A percentile compares a stretch with the other conserved stretches of the same genome.
phyloP scores from a whole-genome alignment of 2,329 filamentous ascomycete species.

The Colletotrichum cordylinicola region DNA sequence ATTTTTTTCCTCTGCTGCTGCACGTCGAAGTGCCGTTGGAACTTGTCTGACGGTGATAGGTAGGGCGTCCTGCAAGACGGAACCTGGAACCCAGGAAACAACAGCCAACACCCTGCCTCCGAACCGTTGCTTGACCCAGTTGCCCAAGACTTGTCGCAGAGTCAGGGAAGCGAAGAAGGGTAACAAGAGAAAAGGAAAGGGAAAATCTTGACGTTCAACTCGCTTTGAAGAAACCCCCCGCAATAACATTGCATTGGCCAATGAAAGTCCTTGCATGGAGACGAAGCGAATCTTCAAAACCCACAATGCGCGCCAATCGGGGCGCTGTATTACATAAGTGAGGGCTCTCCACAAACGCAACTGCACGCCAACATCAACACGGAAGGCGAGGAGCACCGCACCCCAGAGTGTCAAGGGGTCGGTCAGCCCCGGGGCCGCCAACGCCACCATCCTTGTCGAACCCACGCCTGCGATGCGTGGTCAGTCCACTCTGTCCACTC shows the following conservation, averaged over 20 bases:
- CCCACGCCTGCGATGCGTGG: constrained; percentile 13
- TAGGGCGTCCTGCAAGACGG: not conserved
- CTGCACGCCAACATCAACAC: not conserved
- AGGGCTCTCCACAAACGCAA: not conserved
- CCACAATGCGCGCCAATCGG: not conserved
- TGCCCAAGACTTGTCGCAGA: not conserved
- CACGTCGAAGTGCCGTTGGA: not conserved
- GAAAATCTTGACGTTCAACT: not conserved
- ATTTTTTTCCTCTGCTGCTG: not conserved
- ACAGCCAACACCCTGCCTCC: not conserved
- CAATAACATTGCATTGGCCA: not conserved
- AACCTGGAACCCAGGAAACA: not conserved
- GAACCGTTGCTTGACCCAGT: not conserved
- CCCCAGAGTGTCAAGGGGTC: not conserved
- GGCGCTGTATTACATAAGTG: constrained; percentile 6
- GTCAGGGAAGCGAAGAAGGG: not conserved
- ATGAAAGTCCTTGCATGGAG: not conserved
- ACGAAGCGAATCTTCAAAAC: not conserved
- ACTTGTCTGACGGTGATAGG: not conserved
- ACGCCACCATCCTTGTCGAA: constrained; percentile 6
- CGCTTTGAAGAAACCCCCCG: not conserved
- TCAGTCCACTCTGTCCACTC: constrained; percentile 17
- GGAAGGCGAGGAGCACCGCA: not conserved
- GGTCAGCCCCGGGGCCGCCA: not conserved
- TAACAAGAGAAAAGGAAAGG: not conserved